Evolutionary conservation across 176 grass and related monocot genomes (phyloP).

Genomic region (Cocos nucifera): DNA sequence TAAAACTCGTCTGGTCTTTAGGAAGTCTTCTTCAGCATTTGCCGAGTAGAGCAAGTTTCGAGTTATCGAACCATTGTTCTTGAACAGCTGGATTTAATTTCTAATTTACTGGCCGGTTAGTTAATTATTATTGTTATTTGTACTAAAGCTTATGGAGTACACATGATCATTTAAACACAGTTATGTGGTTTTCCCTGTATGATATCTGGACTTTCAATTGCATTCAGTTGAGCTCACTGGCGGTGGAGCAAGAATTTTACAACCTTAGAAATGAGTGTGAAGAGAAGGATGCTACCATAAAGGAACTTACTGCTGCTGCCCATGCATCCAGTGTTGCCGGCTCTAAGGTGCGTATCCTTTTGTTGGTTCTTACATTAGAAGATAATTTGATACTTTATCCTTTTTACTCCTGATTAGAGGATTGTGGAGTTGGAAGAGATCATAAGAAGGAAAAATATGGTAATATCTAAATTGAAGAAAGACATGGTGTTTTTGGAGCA

Average conservation of each 20-base stretch:
- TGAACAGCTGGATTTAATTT: too few species aligned
- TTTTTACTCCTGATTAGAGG: conserved; percentile 36
- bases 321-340: conserved; percentile 41
- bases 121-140: too few species aligned
- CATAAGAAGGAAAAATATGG: conserved; percentile 70
- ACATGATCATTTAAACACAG: too few species aligned
- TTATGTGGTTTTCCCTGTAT: too few species aligned
- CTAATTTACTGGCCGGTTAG: too few species aligned
- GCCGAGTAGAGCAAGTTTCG: too few species aligned
- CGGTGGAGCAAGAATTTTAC: conserved; percentile 65
- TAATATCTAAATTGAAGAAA: conserved; percentile 86
- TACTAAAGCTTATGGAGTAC: too few species aligned
- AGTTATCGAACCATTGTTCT: too few species aligned
- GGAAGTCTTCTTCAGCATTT: too few species aligned
- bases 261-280: conserved; percentile 83
- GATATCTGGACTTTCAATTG: conserved; percentile 5
- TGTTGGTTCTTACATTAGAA: neutral
- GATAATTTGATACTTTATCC: neutral
- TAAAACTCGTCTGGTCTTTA: too few species aligned
- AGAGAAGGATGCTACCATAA: conserved; percentile 78
- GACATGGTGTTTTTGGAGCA: conserved; percentile 58
- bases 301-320: conserved; percentile 46
- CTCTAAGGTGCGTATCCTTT: conserved; percentile 35
- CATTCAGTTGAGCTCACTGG: conserved; percentile 50
- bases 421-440: conserved; percentile 69